Conservation (phyloP, 73 alveolate species). For the Tetrahymena borealis region DNA sequence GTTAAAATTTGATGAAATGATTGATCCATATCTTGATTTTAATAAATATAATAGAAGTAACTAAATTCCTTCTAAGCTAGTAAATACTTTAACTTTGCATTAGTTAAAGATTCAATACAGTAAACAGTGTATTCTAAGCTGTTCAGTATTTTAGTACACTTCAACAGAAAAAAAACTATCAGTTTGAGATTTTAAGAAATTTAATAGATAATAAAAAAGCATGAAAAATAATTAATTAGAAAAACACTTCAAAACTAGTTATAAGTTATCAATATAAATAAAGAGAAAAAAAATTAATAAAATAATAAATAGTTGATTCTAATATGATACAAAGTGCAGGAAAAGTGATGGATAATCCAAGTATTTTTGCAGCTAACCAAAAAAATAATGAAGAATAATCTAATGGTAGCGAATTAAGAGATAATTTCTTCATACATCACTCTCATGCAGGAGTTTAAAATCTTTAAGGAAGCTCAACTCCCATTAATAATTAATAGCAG, state of each 20-base stretch:
- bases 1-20: no score
- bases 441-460: background rate
- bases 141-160: background rate
- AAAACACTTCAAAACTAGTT: background rate
- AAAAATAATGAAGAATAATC: background rate
- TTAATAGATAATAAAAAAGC: background rate
- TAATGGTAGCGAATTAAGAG: background rate
- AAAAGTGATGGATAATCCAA: background rate
- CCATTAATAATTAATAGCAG: background rate
- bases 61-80: no score
- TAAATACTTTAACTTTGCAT: no score
- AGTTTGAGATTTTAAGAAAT: background rate
- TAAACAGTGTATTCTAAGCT: background rate
- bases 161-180: background rate
- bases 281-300: background rate
- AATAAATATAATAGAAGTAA: no score
- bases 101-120: no score
- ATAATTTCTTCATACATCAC: background rate
- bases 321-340: background rate
- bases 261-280: background rate
- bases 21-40: no score
- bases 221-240: background rate
- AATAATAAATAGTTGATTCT: background rate
- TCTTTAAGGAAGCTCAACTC: background rate
- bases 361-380: background rate